Base-by-base conservation (phyloP, 1,139 yeast species). In the Geotrichum candidum region DNA sequence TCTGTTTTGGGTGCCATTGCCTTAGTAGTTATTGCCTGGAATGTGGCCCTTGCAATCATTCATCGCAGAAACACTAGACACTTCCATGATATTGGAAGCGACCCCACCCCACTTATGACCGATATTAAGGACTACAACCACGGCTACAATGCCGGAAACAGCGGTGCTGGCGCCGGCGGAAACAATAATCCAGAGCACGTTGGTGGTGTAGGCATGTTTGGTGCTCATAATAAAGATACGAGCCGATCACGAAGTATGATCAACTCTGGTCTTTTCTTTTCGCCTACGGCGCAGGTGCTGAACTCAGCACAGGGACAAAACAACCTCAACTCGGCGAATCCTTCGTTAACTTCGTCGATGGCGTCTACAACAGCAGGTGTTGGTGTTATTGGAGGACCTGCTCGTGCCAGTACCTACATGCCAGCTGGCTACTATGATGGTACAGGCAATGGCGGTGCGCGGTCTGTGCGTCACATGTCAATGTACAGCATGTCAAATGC, bases 241-340 rank as follows among this genome's bases (percentile, higher is more conserved):
- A 56, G 29, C 51, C 35, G 62, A 18, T 35, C 60, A 6, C 51
- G 61, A 38, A 56, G 60, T 23, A 61, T 61, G 64, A 56, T 58
- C 54, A 65, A 65, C 57, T 61, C 67, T 10, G 68, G 70, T 31
- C 80, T 87, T 82, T 88, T 86, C 72, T 83, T 88, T 62, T 87
- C 94, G 5, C 96, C 96, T 48, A 88, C 95, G 1, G 88, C 87
- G 23, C 91, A 87, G 70, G 87, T 86, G 51, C 82, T 85, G 84
- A 79, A 78, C 64, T 70, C 72, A 54, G 73, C 77, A 65, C 50
- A 70, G 45, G 55, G 60, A 15, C 62, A 64, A 15, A 67, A 65
- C n/a, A 61, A 65, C 15, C 41, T 58, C 29, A 63, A 62, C 25
- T 63, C 67, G 25, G 18, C 65, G 25, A 66, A 62, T 11, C 62